Base-by-base conservation (phyloP, 2,329 filamentous ascomycete species). In the Onygenales sp. region DNA sequence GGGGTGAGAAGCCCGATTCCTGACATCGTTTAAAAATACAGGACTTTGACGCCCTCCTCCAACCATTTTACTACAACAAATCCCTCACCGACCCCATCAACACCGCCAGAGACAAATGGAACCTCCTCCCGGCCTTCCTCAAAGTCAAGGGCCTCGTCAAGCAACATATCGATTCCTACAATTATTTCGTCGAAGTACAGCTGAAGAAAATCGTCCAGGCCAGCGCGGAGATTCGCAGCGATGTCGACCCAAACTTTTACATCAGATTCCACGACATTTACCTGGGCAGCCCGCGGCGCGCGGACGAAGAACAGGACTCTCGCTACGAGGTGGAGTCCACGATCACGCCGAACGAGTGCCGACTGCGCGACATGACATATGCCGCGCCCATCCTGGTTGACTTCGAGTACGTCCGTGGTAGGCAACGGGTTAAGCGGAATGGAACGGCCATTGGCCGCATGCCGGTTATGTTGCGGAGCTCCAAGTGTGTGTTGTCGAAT, bases 141-240 rank as follows among this genome's bases (percentile, higher is more conserved):
- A 96, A 96, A 71, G 91, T 96, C 64, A 98, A 98, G 72, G 91
- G 91, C 54, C 77, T 96, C 54, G 91, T 96, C 51, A 96, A 96
- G 71, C 92, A 97, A 76, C 91, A 96, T 70, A 92, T 95, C 66
- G 94, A 98, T 75, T 97, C 93, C 27, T 98, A 94, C 78, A 96
- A 98, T 73, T 95, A 93, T 73, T 97, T 98, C 63, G 87, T 96
- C 60, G 89, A 98, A 62, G 87, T 94, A 54, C 91, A 97, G 67
- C 84, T 98, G 69, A 95, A 95, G 73, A 91, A 96, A 64, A 98
- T 98, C 62, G 86, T 98, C 60, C 85, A 89, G 67, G 88, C 92
- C 50, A 97, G 96, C 68, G 84, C 86, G 48, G 86, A 84, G 42
- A 87, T 98, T 58, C 83, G 87, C 60, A 95, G 91, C 70, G 92